A percentile compares a stretch with the other conserved stretches of the same genome.
phyloP scores from a whole-genome alignment of 768 basidiomycete genomes.

The Suillus sp. region DNA sequence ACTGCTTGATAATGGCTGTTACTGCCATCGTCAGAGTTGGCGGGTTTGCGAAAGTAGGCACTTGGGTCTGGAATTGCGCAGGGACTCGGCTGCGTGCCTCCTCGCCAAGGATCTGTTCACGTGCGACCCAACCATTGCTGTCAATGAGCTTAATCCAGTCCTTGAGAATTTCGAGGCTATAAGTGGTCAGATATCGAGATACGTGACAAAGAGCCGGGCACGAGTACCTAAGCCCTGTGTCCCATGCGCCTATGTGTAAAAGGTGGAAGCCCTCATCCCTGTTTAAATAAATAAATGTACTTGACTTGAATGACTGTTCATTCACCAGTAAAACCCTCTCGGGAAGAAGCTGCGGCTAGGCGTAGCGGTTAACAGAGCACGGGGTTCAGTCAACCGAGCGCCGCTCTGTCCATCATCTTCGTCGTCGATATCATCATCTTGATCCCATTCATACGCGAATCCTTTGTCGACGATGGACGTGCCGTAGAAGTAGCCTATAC shows the following conservation, averaged over 20 bases:
- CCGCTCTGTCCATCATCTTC: conserved; percentile 48
- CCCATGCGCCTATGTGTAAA: conserved; percentile 89
- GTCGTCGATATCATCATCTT: conserved; percentile 51
- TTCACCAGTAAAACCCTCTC: conserved; percentile 93
- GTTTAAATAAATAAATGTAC: conserved; percentile 11
- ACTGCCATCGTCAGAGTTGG: conserved; percentile 94
- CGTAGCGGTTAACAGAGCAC: conserved; percentile 83
- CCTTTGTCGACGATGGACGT: conserved; percentile 82
- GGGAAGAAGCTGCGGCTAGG: conserved; percentile 98
- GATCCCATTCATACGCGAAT: conserved; percentile 92
- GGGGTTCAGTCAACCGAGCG: conserved; percentile 73
- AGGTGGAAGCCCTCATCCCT: conserved; percentile 99
- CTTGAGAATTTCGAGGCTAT: conserved; percentile 83
- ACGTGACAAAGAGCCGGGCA: no score
- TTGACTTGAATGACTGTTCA: not conserved
- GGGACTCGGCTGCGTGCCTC: conserved; percentile 97
- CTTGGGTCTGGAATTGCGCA: conserved; percentile 87
- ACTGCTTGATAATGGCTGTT: conserved; percentile 82
- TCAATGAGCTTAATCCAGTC: conserved; percentile 92
- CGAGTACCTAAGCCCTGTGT: conserved; percentile 76
- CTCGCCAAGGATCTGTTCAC: conserved; percentile 95
- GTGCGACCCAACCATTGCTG: conserved; percentile 92
- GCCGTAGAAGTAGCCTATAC: conserved; percentile 95
- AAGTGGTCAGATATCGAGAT: conserved; percentile 3
- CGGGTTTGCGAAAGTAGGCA: conserved; percentile 93